These are phyloP conservation scores for Globisporangium solare DNA, from an alignment of 352 stramenopile species.

Conservation along the genomic window DNA sequence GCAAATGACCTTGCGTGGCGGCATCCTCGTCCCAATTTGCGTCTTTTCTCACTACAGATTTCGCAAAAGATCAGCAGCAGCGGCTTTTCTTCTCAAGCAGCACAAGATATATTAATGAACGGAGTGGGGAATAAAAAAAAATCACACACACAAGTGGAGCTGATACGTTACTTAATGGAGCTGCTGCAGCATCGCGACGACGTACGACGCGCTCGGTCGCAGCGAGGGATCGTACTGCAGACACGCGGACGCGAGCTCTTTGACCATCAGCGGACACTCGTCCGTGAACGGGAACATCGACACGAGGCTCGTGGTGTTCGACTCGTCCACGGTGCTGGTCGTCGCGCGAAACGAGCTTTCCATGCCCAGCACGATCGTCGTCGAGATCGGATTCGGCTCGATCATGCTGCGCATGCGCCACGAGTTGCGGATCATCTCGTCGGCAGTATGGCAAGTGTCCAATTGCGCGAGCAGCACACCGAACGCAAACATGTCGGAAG, in stretches of 20 bases:
- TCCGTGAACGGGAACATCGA: constrained; percentile 69
- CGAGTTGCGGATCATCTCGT: constrained; percentile 63
- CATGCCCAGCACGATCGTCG: constrained; percentile 22
- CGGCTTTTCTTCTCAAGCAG: not conserved
- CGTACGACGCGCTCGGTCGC: constrained; percentile 66
- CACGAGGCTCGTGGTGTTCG: constrained; percentile 36
- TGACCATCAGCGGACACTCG: constrained; percentile 49
- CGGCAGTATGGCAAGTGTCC: constrained; percentile 46
- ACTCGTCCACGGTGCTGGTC: constrained; percentile 18
- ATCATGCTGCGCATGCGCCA: constrained; percentile 42
- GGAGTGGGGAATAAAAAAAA: not conserved
- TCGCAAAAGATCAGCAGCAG: not conserved
- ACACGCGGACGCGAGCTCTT: constrained; percentile 55
- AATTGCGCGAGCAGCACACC: constrained; percentile 60
- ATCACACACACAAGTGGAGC: too few species aligned
- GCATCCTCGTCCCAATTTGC: too few species aligned
- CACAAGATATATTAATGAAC: constrained; percentile 3
- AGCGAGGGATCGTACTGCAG: constrained; percentile 68
- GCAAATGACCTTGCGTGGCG: too few species aligned
- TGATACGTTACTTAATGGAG: constrained; percentile 5
- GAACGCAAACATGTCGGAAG: constrained; percentile 73
- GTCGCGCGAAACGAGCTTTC: constrained; percentile 25
- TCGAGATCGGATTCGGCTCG: constrained; percentile 22
- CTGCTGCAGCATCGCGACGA: constrained; percentile 66
- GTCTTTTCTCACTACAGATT: not conserved